Evolutionary conservation across 1,284 basidiomycete species (phyloP).

Genomic region (Tausonia pullulans): DNA sequence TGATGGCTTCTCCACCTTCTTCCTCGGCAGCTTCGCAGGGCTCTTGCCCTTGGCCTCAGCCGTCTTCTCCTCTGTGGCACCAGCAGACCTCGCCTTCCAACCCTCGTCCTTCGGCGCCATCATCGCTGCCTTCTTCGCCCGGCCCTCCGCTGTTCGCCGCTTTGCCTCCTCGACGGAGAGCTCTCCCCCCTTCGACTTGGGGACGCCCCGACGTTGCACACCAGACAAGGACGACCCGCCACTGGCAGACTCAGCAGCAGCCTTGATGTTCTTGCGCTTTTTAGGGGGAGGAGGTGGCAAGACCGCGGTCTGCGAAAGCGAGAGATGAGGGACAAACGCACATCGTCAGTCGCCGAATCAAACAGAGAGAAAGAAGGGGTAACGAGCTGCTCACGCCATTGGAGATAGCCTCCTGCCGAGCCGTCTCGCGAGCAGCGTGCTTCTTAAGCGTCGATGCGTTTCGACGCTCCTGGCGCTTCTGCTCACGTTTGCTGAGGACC

Average conservation of each 20-base stretch:
- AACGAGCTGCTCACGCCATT: too few species aligned
- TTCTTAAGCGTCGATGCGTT: not conserved
- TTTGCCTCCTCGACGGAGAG: constrained; percentile 1
- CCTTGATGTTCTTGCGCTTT: not conserved
- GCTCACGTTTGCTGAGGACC: too few species aligned
- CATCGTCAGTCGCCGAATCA: too few species aligned
- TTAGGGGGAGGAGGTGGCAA: not conserved
- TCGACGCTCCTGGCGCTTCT: not conserved
- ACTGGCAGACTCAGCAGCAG: not conserved
- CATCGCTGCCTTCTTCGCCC: constrained; percentile 2
- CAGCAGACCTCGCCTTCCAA: not conserved
- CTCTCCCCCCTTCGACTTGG: constrained; percentile 5
- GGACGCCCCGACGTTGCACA: not conserved
- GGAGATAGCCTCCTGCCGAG: too few species aligned
- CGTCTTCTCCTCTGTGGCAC: not conserved
- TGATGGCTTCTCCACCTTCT: too few species aligned
- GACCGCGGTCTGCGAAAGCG: not conserved
- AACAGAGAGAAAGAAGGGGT: too few species aligned
- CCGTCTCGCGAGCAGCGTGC: not conserved
- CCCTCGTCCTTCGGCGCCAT: constrained; percentile 1
- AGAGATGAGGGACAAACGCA: not conserved
- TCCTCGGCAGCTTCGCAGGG: not conserved
- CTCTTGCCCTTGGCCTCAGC: not conserved
- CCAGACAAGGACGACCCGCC: not conserved
- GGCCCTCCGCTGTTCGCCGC: constrained; percentile 5